phyloP scores from a whole-genome alignment of 306 rosid genomes.

The Acacia crassicarpa region DNA sequence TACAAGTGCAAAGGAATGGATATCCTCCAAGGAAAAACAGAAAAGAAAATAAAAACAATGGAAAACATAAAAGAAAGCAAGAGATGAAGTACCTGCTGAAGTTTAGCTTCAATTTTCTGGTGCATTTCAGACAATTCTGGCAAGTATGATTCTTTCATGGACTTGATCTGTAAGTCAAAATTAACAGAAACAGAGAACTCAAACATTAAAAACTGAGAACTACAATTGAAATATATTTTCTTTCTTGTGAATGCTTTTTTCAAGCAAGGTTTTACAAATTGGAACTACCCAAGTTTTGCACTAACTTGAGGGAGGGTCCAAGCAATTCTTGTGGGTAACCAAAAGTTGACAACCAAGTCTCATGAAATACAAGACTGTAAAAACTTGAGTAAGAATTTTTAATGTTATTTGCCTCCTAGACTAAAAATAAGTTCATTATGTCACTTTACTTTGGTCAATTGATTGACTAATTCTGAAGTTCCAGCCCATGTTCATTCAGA shows the following conservation, averaged over 20 bases:
- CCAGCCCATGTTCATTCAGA: background rate
- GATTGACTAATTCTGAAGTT: conserved; percentile 13
- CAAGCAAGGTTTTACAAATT: conserved; percentile 10
- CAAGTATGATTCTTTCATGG: conserved; percentile 65
- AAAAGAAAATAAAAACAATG: background rate
- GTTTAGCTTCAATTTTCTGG: conserved; percentile 52
- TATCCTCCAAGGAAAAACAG: background rate
- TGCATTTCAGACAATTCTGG: conserved; percentile 64
- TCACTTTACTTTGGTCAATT: background rate
- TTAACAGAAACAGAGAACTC: conserved; percentile 25
- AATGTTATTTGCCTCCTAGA: conserved; percentile 1
- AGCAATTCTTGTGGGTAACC: background rate
- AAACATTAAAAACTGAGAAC: conserved; percentile 20
- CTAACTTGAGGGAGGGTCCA: conserved; percentile 12
- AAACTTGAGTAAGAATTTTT: background rate
- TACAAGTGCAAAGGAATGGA: background rate
- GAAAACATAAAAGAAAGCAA: background rate
- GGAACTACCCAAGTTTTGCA: background rate
- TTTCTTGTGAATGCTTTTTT: background rate
- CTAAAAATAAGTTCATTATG: background rate
- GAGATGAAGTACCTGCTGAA: conserved; percentile 56
- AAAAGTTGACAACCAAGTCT: background rate
- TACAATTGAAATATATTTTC: conserved; percentile 1
- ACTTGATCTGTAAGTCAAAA: conserved; percentile 55
- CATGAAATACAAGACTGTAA: conserved; percentile 1